A percentile compares a stretch with the other conserved stretches of the same genome.
These are phyloP conservation scores for Kwoniella mangroviensis DNA, from an alignment of 768 basidiomycete species.

Conservation along the genomic window DNA sequence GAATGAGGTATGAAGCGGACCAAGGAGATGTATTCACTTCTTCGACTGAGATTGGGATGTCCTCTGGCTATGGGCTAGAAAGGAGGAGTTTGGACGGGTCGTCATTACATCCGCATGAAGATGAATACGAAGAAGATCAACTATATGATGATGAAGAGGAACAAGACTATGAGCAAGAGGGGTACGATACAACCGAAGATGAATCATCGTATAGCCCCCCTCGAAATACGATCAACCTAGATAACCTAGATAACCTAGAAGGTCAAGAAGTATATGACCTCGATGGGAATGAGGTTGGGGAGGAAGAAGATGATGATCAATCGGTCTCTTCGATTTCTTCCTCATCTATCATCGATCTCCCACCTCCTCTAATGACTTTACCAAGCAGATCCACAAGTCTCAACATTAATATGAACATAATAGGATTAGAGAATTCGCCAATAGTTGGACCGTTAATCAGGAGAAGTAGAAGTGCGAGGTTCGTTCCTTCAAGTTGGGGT, in stretches of 20 bases:
- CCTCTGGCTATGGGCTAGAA: neutral
- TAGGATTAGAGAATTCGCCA: conserved; percentile 9
- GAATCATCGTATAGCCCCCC: too few species aligned
- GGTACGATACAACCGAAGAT: neutral
- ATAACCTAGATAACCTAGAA: neutral
- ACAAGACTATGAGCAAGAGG: conserved; percentile 8
- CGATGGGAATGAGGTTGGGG: neutral
- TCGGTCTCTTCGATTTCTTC: conserved; percentile 34
- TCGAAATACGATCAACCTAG: neutral
- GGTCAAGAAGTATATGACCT: neutral
- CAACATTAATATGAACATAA: conserved; percentile 18
- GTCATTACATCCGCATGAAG: neutral
- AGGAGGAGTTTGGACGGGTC: neutral
- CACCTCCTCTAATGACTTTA: conserved; percentile 22
- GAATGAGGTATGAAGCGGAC: neutral
- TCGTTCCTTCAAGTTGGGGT: conserved; percentile 28
- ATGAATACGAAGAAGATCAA: conserved; percentile 3
- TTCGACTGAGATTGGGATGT: neutral
- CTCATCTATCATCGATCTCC: conserved; percentile 49
- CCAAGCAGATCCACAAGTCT: conserved; percentile 26
- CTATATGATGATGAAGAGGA: conserved; percentile 1
- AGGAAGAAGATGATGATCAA: conserved; percentile 18
- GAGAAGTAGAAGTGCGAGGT: conserved; percentile 36
- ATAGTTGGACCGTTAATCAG: conserved; percentile 31
- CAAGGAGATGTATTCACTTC: conserved; percentile 14